Evolutionary conservation across 2,329 filamentous ascomycete species (phyloP), one percentile per base, ranked within the genome.

Genomic region (Neofusicoccum umdonicola): DNA sequence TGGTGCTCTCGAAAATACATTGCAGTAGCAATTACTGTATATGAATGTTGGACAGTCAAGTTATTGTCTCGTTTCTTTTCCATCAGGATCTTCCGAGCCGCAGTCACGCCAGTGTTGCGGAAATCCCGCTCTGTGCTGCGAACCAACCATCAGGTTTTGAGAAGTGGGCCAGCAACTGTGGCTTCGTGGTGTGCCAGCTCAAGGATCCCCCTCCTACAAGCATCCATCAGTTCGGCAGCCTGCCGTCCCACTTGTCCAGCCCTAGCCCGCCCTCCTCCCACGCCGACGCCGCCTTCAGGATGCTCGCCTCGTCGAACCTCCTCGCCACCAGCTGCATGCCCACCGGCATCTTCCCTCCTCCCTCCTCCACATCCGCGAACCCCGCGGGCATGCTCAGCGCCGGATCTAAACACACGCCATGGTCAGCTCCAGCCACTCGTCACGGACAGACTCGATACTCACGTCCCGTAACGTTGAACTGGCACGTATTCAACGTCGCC

Each of bases 401-500:
- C 3, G 82, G 82, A 72, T 85, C 65, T 67, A 19, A 17, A 15
- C 2, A 45, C 15, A 44, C 22, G 22, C 3, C 3, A 22, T 3
- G 22, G 22, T 22, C 22, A 22, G 19, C 19, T 22, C 2, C 19
- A 22, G 19, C 19, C 19, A 22, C 19, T 22, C 19, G 19, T 22
- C 22, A 22, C 22, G 22, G 1, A 22, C 22, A 22, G 22, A 22
- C 22, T 44, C 22, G 4, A 19, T 17, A 67, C 67, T 65, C 56
- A 69, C 66, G 82, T 0, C 82, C 82, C 1, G 82, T 83, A 4
- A 80, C 69, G 72, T 85, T 84, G 69, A 84, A 84, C 3, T 79
- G 77, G 37, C 75, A 77, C 0, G 82, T 77, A 63, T 77, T 83
- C 65, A 77, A 72, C 8, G 78, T 80, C 9, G 79, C 76, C 2